Conservation (phyloP, 805 yeast genomes). For the Myxozyma lipomycoides region DNA sequence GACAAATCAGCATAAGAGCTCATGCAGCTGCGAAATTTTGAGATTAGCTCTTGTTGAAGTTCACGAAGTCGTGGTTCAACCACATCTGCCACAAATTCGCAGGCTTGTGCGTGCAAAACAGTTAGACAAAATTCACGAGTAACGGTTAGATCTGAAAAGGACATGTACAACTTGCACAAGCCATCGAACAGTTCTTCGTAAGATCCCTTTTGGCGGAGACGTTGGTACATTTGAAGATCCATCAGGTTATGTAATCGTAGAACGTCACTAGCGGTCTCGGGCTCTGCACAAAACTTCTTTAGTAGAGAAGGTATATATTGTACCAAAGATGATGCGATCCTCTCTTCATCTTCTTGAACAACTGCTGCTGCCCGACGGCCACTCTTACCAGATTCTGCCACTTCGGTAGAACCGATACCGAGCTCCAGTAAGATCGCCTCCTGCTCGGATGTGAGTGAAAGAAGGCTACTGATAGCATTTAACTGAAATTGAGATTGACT, state of each 20-base stretch:
- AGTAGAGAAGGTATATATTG: conserved; percentile 28
- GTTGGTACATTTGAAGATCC: conserved; percentile 26
- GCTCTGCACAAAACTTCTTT: conserved; percentile 30
- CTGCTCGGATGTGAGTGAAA: conserved; percentile 13
- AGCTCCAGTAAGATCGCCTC: conserved; percentile 18
- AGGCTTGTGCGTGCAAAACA: conserved; percentile 11
- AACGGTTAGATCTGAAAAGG: conserved; percentile 7
- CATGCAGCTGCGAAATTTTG: not conserved
- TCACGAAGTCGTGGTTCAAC: conserved; percentile 14
- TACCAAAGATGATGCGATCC: conserved; percentile 11
- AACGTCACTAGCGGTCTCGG: conserved; percentile 27
- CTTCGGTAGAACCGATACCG: conserved; percentile 16
- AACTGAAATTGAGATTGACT: not conserved
- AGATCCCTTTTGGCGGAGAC: conserved; percentile 25
- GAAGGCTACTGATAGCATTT: not conserved
- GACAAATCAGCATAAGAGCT: conserved; percentile 3
- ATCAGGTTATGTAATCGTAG: conserved; percentile 28
- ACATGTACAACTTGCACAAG: conserved; percentile 7
- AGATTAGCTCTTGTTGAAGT: conserved; percentile 13
- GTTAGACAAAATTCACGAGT: conserved; percentile 14
- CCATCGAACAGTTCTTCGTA: conserved; percentile 32
- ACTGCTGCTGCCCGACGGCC: not conserved
- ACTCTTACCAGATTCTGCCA: not conserved
- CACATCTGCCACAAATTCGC: conserved; percentile 5
- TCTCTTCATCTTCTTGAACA: conserved; percentile 13